A percentile compares a stretch with the other conserved stretches of the same genome.
Evolutionary conservation across 2,329 filamentous ascomycete species (phyloP).

Genomic region (Diaporthe australafricana): DNA sequence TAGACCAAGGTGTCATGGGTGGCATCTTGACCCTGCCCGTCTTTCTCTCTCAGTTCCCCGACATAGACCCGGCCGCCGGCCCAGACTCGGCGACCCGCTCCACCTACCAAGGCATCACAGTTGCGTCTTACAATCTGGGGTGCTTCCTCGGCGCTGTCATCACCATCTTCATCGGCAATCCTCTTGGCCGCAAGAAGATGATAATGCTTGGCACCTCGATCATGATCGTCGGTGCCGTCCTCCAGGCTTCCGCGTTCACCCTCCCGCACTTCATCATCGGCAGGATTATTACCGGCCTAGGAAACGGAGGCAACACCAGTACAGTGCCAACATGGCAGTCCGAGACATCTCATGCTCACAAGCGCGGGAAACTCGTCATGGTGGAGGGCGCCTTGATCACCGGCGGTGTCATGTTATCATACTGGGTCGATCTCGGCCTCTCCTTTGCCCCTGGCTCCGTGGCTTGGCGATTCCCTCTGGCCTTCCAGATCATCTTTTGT

Average conservation of each 20-base stretch:
- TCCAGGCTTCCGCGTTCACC: slow-evolving; percentile 53
- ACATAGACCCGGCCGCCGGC: slow-evolving; percentile 60
- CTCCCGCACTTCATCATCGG: slow-evolving; percentile 58
- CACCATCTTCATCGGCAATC: slow-evolving; percentile 51
- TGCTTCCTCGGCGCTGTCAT: slow-evolving; percentile 46
- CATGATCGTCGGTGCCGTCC: slow-evolving; percentile 57
- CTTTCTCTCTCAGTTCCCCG: slow-evolving; percentile 67
- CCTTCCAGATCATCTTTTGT: slow-evolving; percentile 69
- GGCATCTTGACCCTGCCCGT: slow-evolving; percentile 76
- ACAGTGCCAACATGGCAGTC: slow-evolving; percentile 71
- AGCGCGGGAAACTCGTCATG: slow-evolving; percentile 71
- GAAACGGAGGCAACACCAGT: slow-evolving; percentile 54
- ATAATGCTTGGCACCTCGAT: slow-evolving; percentile 54
- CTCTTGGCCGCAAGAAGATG: slow-evolving; percentile 54
- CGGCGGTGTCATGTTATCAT: slow-evolving; percentile 66
- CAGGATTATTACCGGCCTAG: slow-evolving; percentile 56
- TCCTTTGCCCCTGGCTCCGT: slow-evolving; percentile 62
- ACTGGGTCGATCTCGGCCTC: slow-evolving; percentile 71
- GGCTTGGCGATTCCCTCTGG: slow-evolving; percentile 71
- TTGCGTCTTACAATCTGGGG: slow-evolving; percentile 49
- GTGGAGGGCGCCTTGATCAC: slow-evolving; percentile 70
- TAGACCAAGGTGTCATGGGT: slow-evolving; percentile 82
- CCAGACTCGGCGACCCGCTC: slow-evolving; percentile 55
- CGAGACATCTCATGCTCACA: slow-evolving; percentile 67
- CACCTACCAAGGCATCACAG: slow-evolving; percentile 58